A percentile compares a stretch with the other conserved stretches of the same genome.
phyloP scores from a whole-genome alignment of 2,329 filamentous ascomycete species.

The Sclerotinia subarctica region DNA sequence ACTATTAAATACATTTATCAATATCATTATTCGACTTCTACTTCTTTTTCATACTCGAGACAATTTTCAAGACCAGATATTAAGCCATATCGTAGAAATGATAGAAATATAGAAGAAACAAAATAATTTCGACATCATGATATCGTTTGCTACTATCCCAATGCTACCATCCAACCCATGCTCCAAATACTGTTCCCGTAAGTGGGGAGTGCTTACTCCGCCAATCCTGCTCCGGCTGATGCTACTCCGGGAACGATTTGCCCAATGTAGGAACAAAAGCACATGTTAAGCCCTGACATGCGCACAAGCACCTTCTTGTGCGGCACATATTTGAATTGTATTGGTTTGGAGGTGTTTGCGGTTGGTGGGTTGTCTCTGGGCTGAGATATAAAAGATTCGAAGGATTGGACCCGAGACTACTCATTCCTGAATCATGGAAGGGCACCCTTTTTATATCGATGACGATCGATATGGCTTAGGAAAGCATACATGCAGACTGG shows the following conservation, averaged over 20 bases:
- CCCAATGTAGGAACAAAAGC: slow-evolving; percentile 3
- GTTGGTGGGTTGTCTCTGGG: not conserved
- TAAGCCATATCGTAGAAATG: not conserved
- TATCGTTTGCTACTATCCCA: not conserved
- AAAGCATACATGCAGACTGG: not conserved
- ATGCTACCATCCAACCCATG: slow-evolving; percentile 2
- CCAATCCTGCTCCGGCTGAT: slow-evolving; percentile 6
- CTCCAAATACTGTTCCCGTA: not conserved
- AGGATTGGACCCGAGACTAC: slow-evolving; percentile 4
- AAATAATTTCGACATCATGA: not conserved
- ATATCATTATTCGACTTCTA: not conserved
- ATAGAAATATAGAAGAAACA: not conserved
- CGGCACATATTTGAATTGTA: not conserved
- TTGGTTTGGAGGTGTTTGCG: not conserved
- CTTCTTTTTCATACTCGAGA: not conserved
- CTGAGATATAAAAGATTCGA: not conserved
- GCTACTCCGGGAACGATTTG: not conserved
- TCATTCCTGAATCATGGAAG: not conserved
- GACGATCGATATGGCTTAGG: not conserved
- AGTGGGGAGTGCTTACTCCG: slow-evolving; percentile 13
- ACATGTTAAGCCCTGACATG: not conserved
- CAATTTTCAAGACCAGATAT: not conserved
- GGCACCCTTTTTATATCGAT: not conserved
- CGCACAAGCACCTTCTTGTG: not conserved
- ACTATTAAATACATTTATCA: not conserved